Base-by-base conservation (phyloP, 2,329 filamentous ascomycete species). In the Chrysoporthe puriensis region DNA sequence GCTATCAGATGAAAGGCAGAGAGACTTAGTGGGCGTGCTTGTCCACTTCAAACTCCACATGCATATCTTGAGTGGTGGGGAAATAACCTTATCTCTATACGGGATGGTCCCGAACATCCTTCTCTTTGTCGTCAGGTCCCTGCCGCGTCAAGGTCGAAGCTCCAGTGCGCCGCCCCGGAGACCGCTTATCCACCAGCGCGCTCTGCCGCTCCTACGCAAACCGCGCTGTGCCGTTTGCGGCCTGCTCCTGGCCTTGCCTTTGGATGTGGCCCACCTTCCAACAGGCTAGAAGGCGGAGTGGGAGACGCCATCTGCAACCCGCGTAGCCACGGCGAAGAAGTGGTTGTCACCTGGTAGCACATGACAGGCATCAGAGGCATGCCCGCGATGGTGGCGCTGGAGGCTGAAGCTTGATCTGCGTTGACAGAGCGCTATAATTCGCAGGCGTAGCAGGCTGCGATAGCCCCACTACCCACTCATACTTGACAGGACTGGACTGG, bases 51-150 rank as follows among this genome's bases (percentile, higher is more conserved):
- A 40, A 48, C 32, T 16, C 59, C 43, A n/a, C 21, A 48, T 14
- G 21, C 60, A 62, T 18, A 54, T n/a, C 32, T n/a, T 44, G 21
- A 36, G 21, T 56, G 42, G 40, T 57, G 40, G 26, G 21, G 32
- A 50, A 52, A 36, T 9, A 52, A n/a, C 4, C 43, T 21, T 16
- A 43, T 18, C 48, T 63, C 26, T 36, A 13, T 26, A 8, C 8
- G 62, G 40, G 50, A 57, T 57, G 40, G 34, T 14, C 36, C 42
- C 48, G 1, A 14, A n/a, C 21, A 44, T 21, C 62, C 62, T 40
- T 44, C 36, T 56, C 62, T 63, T 63, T 63, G 46, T 52, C 34
- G 61, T 52, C 61, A 21, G 36, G 46, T 26, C 44, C 36, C 26
- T 60, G 58, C 58, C 42, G 6, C 16, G 40, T 36, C 58, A 32